These are phyloP conservation scores for Leptographium galeiforme DNA, from an alignment of 2,329 filamentous ascomycete genomes.

Conservation along the genomic window DNA sequence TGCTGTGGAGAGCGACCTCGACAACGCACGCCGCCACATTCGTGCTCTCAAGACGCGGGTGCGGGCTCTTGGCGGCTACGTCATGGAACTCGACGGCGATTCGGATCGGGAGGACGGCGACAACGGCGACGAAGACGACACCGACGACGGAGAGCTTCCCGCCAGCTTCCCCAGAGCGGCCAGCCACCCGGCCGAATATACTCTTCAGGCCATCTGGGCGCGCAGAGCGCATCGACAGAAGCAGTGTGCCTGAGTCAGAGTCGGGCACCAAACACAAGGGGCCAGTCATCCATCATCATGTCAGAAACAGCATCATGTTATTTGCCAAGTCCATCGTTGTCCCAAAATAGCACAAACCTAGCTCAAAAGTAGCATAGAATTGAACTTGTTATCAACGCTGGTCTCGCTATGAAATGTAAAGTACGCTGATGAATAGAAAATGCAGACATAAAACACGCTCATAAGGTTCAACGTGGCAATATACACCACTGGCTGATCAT, in stretches of 20 bases:
- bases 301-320: too few species aligned
- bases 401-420: too few species aligned
- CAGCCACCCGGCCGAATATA: neutral
- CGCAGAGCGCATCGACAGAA: neutral
- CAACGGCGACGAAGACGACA: neutral
- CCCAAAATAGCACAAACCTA: too few species aligned
- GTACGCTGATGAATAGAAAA: too few species aligned
- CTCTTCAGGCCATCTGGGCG: neutral
- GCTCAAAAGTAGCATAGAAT: too few species aligned
- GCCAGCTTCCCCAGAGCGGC: neutral
- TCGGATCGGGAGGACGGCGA: neutral
- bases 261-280: too few species aligned
- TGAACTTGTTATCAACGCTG: too few species aligned
- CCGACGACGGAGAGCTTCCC: neutral
- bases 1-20: neutral
- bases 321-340: too few species aligned
- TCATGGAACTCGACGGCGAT: neutral
- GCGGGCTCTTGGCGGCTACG: neutral
- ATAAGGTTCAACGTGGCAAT: too few species aligned
- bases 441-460: too few species aligned
- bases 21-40: neutral
- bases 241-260: neutral
- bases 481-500: too few species aligned
- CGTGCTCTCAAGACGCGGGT: constrained; percentile 1
- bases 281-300: too few species aligned